Evolutionary conservation across 2,329 filamentous ascomycete genomes (phyloP).

Genomic region (Neonectria magnoliae): DNA sequence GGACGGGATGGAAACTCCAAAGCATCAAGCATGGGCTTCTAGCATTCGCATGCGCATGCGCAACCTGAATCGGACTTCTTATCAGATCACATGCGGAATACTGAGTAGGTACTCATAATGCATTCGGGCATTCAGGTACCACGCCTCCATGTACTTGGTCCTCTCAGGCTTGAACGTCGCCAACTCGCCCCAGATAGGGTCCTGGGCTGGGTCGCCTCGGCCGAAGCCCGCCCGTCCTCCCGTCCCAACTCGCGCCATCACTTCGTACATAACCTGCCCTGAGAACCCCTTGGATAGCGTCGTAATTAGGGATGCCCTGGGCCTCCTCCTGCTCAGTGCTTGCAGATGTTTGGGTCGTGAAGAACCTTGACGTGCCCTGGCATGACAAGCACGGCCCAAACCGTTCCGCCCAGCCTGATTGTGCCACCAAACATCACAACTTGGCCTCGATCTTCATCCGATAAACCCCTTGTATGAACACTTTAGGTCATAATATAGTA

Average conservation of each 20-base stretch:
- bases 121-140: not conserved
- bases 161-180: not conserved
- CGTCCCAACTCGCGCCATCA: constrained; percentile 33
- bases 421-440: constrained; percentile 7
- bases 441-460: not conserved
- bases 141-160: not conserved
- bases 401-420: constrained; percentile 23
- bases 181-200: not conserved
- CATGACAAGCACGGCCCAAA: constrained; percentile 26
- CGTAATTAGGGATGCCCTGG: not conserved
- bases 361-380: constrained; percentile 4
- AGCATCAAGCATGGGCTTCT: not conserved
- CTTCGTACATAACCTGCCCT: constrained; percentile 12
- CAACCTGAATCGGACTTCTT: not conserved
- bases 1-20: not conserved
- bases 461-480: not conserved
- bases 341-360: not conserved
- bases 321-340: constrained; percentile 1
- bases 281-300: constrained; percentile 20
- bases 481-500: too few species aligned
- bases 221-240: constrained; percentile 27
- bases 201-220: constrained; percentile 28
- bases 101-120: not conserved
- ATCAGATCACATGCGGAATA: not conserved
- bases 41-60: not conserved